Evolutionary conservation across 2,329 filamentous ascomycete genomes (phyloP).

Genomic region (Cladosporium phlei): DNA sequence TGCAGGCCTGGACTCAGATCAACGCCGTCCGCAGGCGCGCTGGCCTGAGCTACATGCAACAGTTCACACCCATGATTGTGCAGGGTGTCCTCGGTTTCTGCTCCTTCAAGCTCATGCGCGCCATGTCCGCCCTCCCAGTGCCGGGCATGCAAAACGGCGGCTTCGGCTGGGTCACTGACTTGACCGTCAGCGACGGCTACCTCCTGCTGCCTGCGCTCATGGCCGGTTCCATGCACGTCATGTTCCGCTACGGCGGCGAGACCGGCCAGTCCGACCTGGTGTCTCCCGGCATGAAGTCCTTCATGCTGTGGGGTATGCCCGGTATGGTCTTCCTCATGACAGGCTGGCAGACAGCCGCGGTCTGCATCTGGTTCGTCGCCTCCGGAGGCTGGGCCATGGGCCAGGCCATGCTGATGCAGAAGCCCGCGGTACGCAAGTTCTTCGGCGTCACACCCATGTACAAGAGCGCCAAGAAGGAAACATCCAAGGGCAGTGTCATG

Average conservation of each 20-base stretch:
- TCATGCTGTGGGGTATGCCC: slow-evolving; percentile 49
- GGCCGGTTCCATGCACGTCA: slow-evolving; percentile 29
- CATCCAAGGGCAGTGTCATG: too few species aligned
- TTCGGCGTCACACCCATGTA: slow-evolving; percentile 38
- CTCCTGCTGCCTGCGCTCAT: slow-evolving; percentile 61
- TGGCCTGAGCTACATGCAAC: slow-evolving; percentile 50
- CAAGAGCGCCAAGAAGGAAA: slow-evolving; percentile 13
- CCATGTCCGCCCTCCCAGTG: slow-evolving; percentile 73
- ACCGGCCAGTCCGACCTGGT: slow-evolving; percentile 33
- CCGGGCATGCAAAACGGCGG: slow-evolving; percentile 70
- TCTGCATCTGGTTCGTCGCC: slow-evolving; percentile 60
- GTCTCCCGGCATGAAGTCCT: slow-evolving; percentile 33
- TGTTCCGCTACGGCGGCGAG: slow-evolving; percentile 46
- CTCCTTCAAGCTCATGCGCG: slow-evolving; percentile 70
- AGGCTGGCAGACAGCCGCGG: slow-evolving; percentile 49
- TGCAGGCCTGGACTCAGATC: slow-evolving; percentile 48
- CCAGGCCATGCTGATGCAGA: slow-evolving; percentile 38
- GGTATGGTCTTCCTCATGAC: slow-evolving; percentile 51
- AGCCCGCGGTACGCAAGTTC: slow-evolving; percentile 32
- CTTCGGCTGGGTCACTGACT: slow-evolving; percentile 71
- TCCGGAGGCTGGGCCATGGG: slow-evolving; percentile 37
- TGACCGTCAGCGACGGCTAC: slow-evolving; percentile 71
- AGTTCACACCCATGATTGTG: slow-evolving; percentile 52
- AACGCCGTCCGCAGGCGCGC: slow-evolving; percentile 47
- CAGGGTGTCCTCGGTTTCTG: slow-evolving; percentile 72